Evolutionary conservation across 2,329 filamentous ascomycete genomes (phyloP), one percentile per base, ranked within the genome.

Genomic region (Grosmannia huntii): DNA sequence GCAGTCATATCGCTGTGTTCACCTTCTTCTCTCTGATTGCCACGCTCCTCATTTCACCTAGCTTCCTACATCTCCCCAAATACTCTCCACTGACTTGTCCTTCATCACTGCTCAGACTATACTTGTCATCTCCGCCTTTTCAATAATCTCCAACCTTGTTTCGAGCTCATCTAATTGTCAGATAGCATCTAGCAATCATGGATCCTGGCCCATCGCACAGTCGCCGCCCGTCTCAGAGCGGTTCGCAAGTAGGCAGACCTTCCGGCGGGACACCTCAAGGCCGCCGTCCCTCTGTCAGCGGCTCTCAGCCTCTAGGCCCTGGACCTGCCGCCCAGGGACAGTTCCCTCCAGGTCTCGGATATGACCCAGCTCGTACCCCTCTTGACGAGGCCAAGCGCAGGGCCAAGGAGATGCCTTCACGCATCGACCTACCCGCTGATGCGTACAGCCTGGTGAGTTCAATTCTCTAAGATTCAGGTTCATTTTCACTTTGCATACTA

Each of bases 391-490:
- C 55, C 3, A 62, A 59, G 57, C 54, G 60, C 28, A 53, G 56
- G 41, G 55, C 54, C 16, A 66, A 64, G 11, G 65, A 70, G 9
- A 69, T 64, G 23, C 61, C 60, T 75, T 74, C 60, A 5, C 78
- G 81, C 6, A 72, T 84, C 62, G 82, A 85, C 57, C 65, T 85
- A 0, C 81, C 81, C 0, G 71, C 80, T 0, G 81, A 83, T 64
- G 82, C 81, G 0, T 85, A 78, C 62, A 61, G 72, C 4, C 60
- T 66, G 27, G 75, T 75, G 65, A 67, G 71, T 66, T 28, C 4
- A 28, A 44, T 33, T 23, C 50, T 31, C 23, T 11, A 10, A 11
- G 14, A 31, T 7, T 14, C 1, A 0, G 28, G 12, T 12, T 7
- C 5, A 5, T 31, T 7, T 21, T 12, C 7, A 11, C 6, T 7